These are phyloP conservation scores for Pterula multifida DNA, from an alignment of 1,284 basidiomycete species.

Conservation along the genomic window DNA sequence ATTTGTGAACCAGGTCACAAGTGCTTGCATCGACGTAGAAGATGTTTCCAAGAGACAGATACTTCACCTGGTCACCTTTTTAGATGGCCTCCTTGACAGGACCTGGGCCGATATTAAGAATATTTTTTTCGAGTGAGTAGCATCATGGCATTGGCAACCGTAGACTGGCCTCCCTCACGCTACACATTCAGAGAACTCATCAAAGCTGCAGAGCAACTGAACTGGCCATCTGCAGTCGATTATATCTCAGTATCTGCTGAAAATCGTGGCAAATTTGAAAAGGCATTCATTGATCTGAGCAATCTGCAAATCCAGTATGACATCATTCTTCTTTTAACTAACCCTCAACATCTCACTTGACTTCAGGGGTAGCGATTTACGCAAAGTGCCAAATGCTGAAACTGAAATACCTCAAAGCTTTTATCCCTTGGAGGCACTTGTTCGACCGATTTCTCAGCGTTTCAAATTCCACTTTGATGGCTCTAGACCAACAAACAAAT, in stretches of 20 bases:
- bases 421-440: conserved; percentile 77
- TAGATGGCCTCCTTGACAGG: conserved; percentile 45
- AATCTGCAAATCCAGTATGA: conserved; percentile 41
- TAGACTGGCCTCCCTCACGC: too few species aligned
- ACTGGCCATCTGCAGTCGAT: conserved; percentile 73
- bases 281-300: conserved; percentile 64
- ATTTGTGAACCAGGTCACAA: conserved; percentile 38
- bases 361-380: conserved; percentile 7
- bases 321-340: not conserved
- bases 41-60: conserved; percentile 30
- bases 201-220: conserved; percentile 45
- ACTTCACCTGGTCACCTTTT: conserved; percentile 44
- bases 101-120: conserved; percentile 71
- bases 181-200: not conserved
- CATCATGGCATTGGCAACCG: not conserved
- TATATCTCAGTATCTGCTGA: conserved; percentile 38
- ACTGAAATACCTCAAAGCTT: conserved; percentile 26
- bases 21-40: conserved; percentile 33
- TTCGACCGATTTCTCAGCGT: conserved; percentile 73
- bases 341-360: not conserved
- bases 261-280: conserved; percentile 56
- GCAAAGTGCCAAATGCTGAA: not conserved
- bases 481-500: conserved; percentile 73
- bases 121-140: conserved; percentile 48
- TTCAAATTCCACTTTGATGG: conserved; percentile 97